phyloP scores from a whole-genome alignment of 768 basidiomycete species.

The Mycena metata region DNA sequence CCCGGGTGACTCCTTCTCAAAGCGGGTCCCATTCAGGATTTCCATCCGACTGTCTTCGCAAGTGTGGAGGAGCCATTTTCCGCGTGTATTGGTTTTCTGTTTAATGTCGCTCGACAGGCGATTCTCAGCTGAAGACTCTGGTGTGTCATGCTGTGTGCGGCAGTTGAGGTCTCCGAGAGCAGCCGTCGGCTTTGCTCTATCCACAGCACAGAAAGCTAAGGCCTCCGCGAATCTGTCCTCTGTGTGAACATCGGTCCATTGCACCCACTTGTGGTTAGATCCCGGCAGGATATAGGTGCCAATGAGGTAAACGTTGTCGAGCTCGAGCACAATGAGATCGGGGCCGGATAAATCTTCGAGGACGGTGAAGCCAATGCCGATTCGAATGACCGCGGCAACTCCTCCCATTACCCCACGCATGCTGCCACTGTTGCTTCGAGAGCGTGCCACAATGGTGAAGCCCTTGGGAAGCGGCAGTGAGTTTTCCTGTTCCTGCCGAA shows the following conservation, averaged over 20 bases:
- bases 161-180: not conserved
- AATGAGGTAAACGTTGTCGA: not conserved
- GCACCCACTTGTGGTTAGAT: not conserved
- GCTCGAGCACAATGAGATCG: conserved; percentile 13
- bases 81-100: not conserved
- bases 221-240: not conserved
- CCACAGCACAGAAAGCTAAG: not conserved
- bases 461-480: not conserved
- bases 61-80: not conserved
- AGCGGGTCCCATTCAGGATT: not conserved
- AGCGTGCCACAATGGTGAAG: not conserved
- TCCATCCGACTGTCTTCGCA: conserved; percentile 5
- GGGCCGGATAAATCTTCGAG: conserved; percentile 3
- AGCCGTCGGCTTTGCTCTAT: not conserved
- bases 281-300: conserved; percentile 12
- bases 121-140: not conserved
- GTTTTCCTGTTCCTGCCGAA: not conserved
- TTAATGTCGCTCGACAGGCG: not conserved
- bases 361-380: not conserved
- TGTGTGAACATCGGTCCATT: not conserved
- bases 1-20: not conserved
- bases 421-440: not conserved
- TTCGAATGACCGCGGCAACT: not conserved
- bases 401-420: not conserved
- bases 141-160: not conserved